Conservation (phyloP, 2,329 filamentous ascomycete genomes). For the Aspergillus pseudoterreus region DNA sequence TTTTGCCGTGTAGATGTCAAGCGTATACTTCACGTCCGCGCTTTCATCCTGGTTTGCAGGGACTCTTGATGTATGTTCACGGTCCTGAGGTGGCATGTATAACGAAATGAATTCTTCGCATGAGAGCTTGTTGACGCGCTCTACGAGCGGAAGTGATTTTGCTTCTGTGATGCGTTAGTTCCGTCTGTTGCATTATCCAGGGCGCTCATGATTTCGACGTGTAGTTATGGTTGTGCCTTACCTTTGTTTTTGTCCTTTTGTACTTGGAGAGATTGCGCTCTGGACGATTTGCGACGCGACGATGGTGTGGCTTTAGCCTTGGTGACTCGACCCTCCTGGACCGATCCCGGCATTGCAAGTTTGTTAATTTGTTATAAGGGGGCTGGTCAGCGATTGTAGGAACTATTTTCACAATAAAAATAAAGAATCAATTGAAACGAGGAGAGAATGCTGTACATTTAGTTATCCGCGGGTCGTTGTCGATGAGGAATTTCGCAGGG, state of each 20-base stretch:
- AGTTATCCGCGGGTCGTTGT: not conserved
- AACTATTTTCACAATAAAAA: too few relatives aligned
- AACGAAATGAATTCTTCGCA: slow-evolving; percentile 35
- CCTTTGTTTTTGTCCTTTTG: slow-evolving; percentile 8
- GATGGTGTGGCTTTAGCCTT: slow-evolving; percentile 17
- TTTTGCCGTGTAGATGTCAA: slow-evolving; percentile 32
- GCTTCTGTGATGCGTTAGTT: slow-evolving; percentile 10
- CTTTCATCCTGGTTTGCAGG: not conserved
- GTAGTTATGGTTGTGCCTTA: slow-evolving; percentile 5
- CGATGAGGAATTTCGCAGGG: not conserved
- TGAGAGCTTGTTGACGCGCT: slow-evolving; percentile 40
- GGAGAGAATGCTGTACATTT: too few relatives aligned
- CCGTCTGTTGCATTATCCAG: too few relatives aligned
- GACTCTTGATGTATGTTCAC: not conserved
- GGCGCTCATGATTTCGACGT: too few relatives aligned
- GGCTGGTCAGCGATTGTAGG: not conserved
- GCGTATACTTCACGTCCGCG: slow-evolving; percentile 4
- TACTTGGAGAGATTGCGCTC: not conserved
- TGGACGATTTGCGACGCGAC: slow-evolving; percentile 1
- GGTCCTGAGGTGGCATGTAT: slow-evolving; percentile 25
- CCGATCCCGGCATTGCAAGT: slow-evolving; percentile 14
- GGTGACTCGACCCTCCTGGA: slow-evolving; percentile 21
- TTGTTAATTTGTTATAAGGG: not conserved
- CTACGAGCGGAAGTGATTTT: slow-evolving; percentile 33
- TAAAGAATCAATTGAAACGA: too few relatives aligned